Base-by-base conservation (phyloP, 2,329 filamentous ascomycete genomes). In the Phaeoacremonium minimum region DNA sequence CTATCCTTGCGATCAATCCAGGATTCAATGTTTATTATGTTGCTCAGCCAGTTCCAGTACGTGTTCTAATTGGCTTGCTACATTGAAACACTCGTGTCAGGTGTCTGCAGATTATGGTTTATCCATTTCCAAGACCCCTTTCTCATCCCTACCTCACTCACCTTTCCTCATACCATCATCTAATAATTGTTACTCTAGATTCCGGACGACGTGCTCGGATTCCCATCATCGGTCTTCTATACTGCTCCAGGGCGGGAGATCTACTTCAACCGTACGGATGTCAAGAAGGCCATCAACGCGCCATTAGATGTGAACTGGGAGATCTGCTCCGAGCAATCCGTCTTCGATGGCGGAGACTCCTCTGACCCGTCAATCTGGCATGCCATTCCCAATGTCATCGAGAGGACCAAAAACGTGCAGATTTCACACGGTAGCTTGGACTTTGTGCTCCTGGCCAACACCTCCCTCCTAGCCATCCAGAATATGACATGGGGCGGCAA, bases 1-100 rank as follows among this genome's bases (percentile, higher is more conserved):
- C 75, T 15, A 70, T 70, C 7, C 46, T 67, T 4, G 54, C 63
- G 2, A 57, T 74, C 18, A 90, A 89, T 60, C 85, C 85, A 0
- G 89, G 85, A 61, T 90, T 83, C 60, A 78, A 85, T 52, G 62
- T 83, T 5, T 88, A 88, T 57, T 74, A 83, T 36, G 72, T 89
- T n/a, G 75, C 73, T 2, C 77, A 76, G 11, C 4, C 75, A 74
- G 12, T 80, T 3, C 41, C 41, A 12, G 32, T 43, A n/a, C n/a
- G n/a, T n/a, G n/a, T n/a, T n/a, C n/a, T n/a, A n/a, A n/a, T n/a
- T n/a, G n/a, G n/a, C n/a, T n/a, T n/a, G n/a, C n/a, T n/a, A n/a
- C n/a, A n/a, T n/a, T n/a, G n/a, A n/a, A n/a, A n/a, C n/a, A n/a
- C n/a, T n/a, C n/a, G n/a, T n/a, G n/a, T n/a, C n/a, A n/a, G n/a